Evolutionary conservation across 768 basidiomycete genomes (phyloP).

Genomic region (Tylopilus subfusipes): DNA sequence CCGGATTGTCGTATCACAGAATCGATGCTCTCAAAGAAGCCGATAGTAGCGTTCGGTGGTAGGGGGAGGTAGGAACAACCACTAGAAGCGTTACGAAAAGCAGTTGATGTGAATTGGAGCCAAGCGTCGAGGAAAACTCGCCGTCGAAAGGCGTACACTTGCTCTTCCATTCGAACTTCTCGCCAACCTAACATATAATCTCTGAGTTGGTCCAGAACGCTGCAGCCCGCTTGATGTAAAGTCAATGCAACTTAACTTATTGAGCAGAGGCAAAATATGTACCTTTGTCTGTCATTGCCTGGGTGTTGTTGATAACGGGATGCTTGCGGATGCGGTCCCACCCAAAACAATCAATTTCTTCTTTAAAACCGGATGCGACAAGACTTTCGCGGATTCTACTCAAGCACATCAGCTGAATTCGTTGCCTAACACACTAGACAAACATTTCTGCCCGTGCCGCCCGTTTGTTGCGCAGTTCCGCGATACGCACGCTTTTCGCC

Average conservation of each 20-base stretch:
- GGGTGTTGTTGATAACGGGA: conserved; percentile 26
- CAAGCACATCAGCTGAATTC: conserved; percentile 5
- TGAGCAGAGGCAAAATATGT: not conserved
- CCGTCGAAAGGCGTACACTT: conserved; percentile 26
- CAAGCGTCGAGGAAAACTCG: conserved; percentile 25
- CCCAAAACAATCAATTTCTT: conserved; percentile 29
- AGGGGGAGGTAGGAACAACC: conserved; percentile 22
- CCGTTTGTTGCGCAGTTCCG: conserved; percentile 22
- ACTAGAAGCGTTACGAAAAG: conserved; percentile 14
- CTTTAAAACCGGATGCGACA: conserved; percentile 17
- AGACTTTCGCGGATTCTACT: conserved; percentile 21
- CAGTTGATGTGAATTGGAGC: conserved; percentile 17
- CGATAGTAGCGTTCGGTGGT: conserved; percentile 27
- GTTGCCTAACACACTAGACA: conserved; percentile 1
- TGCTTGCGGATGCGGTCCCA: conserved; percentile 33
- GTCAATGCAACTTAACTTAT: conserved; percentile 4
- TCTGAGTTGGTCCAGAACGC: conserved; percentile 19
- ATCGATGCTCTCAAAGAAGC: conserved; percentile 21
- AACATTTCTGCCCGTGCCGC: conserved; percentile 26
- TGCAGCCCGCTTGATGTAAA: conserved; percentile 12
- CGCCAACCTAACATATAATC: conserved; percentile 31
- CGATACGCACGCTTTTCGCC: conserved; percentile 17
- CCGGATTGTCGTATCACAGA: conserved; percentile 24
- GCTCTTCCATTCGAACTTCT: conserved; percentile 30
- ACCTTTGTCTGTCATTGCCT: conserved; percentile 23